phyloP scores from a whole-genome alignment of 2,329 filamentous ascomycete species.

The Paecilomyces fulvus region DNA sequence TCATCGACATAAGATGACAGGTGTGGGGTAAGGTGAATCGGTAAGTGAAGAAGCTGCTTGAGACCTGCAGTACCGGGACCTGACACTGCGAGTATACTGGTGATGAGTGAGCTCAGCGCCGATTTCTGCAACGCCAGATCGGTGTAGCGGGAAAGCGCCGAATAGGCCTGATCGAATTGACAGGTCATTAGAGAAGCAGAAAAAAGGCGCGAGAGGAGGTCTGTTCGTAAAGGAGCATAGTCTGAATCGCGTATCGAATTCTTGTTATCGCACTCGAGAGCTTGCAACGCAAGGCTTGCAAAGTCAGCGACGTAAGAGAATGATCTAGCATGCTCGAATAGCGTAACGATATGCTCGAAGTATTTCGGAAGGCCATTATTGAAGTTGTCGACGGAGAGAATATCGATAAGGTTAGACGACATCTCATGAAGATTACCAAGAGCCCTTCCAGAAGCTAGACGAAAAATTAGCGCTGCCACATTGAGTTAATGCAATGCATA shows the following conservation, averaged over 20 bases:
- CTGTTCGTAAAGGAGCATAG: constrained; percentile 45
- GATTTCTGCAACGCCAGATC: constrained; percentile 64
- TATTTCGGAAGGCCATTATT: constrained; percentile 72
- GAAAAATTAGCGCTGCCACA: background rate
- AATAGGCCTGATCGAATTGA: constrained; percentile 75
- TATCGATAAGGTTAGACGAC: constrained; percentile 59
- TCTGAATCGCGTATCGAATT: constrained; percentile 25
- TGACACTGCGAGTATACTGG: constrained; percentile 33
- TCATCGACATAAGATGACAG: constrained; percentile 72
- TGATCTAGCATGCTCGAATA: constrained; percentile 71
- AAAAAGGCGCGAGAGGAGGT: constrained; percentile 78
- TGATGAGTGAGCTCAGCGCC: constrained; percentile 59
- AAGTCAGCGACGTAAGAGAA: constrained; percentile 81
- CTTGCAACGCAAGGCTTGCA: constrained; percentile 64
- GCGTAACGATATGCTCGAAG: constrained; percentile 72
- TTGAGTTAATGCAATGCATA: background rate
- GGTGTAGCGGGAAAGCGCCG: constrained; percentile 63
- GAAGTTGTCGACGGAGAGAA: constrained; percentile 60
- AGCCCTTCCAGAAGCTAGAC: constrained; percentile 34
- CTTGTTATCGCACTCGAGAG: constrained; percentile 32
- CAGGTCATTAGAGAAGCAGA: constrained; percentile 69
- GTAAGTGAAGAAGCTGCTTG: constrained; percentile 60
- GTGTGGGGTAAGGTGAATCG: constrained; percentile 55
- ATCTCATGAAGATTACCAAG: constrained; percentile 37
- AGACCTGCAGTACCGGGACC: constrained; percentile 36